Conservation (phyloP, 23 red algal species). For the Gracilaria gracilis region DNA sequence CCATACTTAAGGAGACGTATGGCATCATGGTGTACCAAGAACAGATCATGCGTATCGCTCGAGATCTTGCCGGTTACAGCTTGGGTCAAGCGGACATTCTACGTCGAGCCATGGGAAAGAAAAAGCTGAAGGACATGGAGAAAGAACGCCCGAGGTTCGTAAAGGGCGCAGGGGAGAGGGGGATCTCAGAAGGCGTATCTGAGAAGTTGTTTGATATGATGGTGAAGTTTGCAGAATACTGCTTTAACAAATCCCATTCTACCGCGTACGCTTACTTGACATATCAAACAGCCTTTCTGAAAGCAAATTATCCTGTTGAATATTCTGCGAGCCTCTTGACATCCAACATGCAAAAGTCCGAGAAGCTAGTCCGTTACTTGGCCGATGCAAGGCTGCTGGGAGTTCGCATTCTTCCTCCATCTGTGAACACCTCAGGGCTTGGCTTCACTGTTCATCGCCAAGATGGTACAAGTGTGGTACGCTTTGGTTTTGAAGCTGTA, state of each 20-base stretch:
- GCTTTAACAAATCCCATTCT: slow-evolving; percentile 99
- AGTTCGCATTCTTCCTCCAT: slow-evolving; percentile 69
- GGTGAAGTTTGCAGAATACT: slow-evolving; percentile 96
- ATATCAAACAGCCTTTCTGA: slow-evolving; percentile 94
- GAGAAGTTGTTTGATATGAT: slow-evolving; percentile 85
- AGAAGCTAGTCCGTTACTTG: slow-evolving; percentile 83
- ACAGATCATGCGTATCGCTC: slow-evolving; percentile 98
- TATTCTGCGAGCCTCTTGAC: slow-evolving; percentile 81
- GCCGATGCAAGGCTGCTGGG: slow-evolving; percentile 56
- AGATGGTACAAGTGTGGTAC: slow-evolving; percentile 28
- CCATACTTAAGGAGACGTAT: slow-evolving; percentile 94
- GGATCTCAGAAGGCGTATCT: slow-evolving; percentile 53
- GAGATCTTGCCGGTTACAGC: slow-evolving; percentile 93
- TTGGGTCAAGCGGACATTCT: slow-evolving; percentile 96
- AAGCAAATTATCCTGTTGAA: slow-evolving; percentile 94
- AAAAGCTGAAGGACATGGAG: slow-evolving; percentile 94
- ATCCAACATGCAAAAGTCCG: slow-evolving; percentile 74
- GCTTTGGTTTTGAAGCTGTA: slow-evolving; percentile 88
- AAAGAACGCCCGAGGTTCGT: slow-evolving; percentile 83
- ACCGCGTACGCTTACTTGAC: slow-evolving; percentile 93
- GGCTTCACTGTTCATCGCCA: slow-evolving; percentile 70
- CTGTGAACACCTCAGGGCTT: slow-evolving; percentile 74
- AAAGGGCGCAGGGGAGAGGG: slow-evolving; percentile 64
- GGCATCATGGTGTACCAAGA: slow-evolving; percentile 99
- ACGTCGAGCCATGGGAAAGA: slow-evolving; percentile 97